phyloP scores from a whole-genome alignment of 352 stramenopile genomes.

The Phytophthora rubi region DNA sequence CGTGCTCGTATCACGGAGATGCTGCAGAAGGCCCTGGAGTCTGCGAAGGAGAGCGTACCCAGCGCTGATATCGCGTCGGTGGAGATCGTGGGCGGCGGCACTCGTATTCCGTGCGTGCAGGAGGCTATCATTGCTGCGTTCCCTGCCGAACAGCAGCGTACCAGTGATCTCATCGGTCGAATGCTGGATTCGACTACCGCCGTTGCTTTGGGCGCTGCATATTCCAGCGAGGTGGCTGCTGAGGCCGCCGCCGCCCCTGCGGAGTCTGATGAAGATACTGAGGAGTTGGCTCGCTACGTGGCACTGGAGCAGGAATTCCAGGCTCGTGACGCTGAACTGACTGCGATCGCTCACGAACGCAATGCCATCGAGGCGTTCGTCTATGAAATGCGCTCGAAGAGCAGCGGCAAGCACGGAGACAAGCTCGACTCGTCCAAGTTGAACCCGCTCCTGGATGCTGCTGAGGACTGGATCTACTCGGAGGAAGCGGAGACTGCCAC shows the following conservation, averaged over 20 bases:
- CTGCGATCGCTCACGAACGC: conserved; percentile 77
- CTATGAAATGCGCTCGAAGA: conserved; percentile 91
- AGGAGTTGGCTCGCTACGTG: conserved; percentile 45
- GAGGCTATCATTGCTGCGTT: conserved; percentile 74
- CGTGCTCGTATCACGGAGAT: conserved; percentile 61
- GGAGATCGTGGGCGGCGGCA: conserved; percentile 92
- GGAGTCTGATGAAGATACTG: conserved; percentile 34
- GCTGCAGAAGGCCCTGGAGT: conserved; percentile 52
- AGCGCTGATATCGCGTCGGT: conserved; percentile 63
- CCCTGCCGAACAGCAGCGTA: conserved; percentile 41
- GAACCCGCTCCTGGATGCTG: conserved; percentile 76
- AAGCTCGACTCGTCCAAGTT: conserved; percentile 72
- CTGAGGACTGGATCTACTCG: conserved; percentile 93
- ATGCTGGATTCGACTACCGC: conserved; percentile 91
- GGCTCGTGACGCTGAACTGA: conserved; percentile 68
- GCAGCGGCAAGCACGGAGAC: conserved; percentile 65
- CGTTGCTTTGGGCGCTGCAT: conserved; percentile 81
- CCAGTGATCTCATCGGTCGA: conserved; percentile 62
- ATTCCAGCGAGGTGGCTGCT: conserved; percentile 38
- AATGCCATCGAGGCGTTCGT: conserved; percentile 93
- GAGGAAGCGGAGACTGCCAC: conserved; percentile 84
- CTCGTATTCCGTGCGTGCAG: conserved; percentile 88
- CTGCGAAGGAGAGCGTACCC: conserved; percentile 49
- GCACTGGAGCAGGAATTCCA: conserved; percentile 77
- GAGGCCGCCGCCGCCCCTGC: conserved; percentile 9